Percentiles rank a stretch among this genome's conserved stretches.
These are phyloP conservation scores for Candida insectalens DNA, from an alignment of 805 yeast species.

Conservation along the genomic window DNA sequence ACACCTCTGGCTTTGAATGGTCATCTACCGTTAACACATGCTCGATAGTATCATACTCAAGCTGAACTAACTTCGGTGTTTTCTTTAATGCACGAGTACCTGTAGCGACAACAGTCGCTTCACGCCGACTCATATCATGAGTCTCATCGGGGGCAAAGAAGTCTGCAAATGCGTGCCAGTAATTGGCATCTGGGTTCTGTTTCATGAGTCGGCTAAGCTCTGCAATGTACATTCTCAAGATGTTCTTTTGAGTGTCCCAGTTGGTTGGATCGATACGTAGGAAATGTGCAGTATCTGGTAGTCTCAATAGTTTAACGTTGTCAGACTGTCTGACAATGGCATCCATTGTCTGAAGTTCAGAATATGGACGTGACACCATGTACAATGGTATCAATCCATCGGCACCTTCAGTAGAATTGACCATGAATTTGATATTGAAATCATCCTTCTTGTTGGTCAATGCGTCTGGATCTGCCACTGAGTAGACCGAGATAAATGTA, in stretches of 20 bases:
- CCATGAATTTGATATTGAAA: conserved; percentile 50
- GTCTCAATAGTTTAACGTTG: conserved; percentile 14
- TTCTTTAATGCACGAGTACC: conserved; percentile 18
- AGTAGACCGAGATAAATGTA: conserved; percentile 20
- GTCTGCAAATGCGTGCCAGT: conserved; percentile 16
- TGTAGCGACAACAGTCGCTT: conserved; percentile 17
- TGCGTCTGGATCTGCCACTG: conserved; percentile 22
- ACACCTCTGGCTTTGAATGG: conserved; percentile 14
- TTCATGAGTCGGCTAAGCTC: conserved; percentile 19
- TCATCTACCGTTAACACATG: conserved; percentile 13
- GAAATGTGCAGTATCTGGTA: conserved; percentile 19
- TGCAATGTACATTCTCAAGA: conserved; percentile 21
- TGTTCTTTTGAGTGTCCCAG: conserved; percentile 25
- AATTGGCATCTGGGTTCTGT: conserved; percentile 10
- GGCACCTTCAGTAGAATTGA: conserved; percentile 50
- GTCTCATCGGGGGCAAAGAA: conserved; percentile 22
- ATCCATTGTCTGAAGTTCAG: conserved; percentile 56
- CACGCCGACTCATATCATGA: conserved; percentile 14
- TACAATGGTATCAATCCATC: conserved; percentile 47
- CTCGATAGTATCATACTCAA: conserved; percentile 15
- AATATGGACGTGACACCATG: conserved; percentile 56
- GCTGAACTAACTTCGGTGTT: conserved; percentile 8
- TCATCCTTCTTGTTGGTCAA: conserved; percentile 35
- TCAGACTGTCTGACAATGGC: conserved; percentile 39
- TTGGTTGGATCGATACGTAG: conserved; percentile 20